Evolutionary conservation across 2,329 filamentous ascomycete species (phyloP).

Genomic region (Furcasterigmium sp.): DNA sequence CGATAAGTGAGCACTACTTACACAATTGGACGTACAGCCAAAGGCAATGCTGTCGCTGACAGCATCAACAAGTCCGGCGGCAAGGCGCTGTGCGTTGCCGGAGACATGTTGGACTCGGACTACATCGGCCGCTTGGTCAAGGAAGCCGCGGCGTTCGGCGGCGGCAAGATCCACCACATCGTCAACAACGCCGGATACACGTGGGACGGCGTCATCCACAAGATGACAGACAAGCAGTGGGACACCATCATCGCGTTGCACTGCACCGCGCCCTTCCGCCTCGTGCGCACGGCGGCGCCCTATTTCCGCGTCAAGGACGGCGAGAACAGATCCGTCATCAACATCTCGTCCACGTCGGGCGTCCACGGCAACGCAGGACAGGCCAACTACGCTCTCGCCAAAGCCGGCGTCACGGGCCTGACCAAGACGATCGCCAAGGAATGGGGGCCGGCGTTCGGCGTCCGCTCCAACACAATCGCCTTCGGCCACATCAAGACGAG

Average conservation of each 20-base stretch:
- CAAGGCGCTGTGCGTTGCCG: slow-evolving; percentile 66
- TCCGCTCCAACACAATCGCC: slow-evolving; percentile 76
- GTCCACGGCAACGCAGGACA: slow-evolving; percentile 88
- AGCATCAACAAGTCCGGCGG: slow-evolving; percentile 63
- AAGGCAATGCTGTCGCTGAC: slow-evolving; percentile 62
- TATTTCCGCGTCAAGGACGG: slow-evolving; percentile 86
- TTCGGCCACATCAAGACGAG: slow-evolving; percentile 80
- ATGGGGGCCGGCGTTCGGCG: slow-evolving; percentile 81
- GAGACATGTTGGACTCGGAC: slow-evolving; percentile 67
- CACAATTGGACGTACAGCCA: slow-evolving; percentile 46
- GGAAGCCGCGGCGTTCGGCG: slow-evolving; percentile 72
- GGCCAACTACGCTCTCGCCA: slow-evolving; percentile 81
- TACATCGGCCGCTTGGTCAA: slow-evolving; percentile 71
- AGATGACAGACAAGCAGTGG: slow-evolving; percentile 90
- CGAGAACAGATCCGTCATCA: slow-evolving; percentile 73
- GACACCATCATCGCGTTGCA: slow-evolving; percentile 81
- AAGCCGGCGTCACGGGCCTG: slow-evolving; percentile 76
- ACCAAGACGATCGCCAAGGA: slow-evolving; percentile 86
- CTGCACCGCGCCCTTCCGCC: slow-evolving; percentile 79
- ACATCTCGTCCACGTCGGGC: slow-evolving; percentile 77
- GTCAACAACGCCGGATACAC: slow-evolving; percentile 92
- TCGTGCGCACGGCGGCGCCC: slow-evolving; percentile 72
- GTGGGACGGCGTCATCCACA: slow-evolving; percentile 90
- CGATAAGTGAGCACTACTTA: not conserved
- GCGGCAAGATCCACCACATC: slow-evolving; percentile 84